phyloP scores from a whole-genome alignment of 2,329 filamentous ascomycete genomes.

The Colletotrichum aenigma region DNA sequence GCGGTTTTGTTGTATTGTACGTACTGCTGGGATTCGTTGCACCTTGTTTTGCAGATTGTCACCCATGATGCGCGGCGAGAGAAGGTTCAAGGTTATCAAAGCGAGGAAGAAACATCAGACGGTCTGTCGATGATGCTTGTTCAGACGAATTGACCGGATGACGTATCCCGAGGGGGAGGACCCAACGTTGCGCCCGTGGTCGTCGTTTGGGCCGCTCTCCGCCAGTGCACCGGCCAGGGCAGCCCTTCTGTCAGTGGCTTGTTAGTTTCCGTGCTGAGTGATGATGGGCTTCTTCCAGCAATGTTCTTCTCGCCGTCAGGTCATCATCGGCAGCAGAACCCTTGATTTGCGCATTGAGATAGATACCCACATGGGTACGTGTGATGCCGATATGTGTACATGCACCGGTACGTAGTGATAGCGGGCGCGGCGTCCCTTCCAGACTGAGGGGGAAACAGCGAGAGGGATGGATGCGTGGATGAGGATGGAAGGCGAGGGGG shows the following conservation, averaged over 20 bases:
- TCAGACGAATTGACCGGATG: conserved; percentile 5
- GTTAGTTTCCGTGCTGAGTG: not conserved
- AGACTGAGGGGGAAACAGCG: not conserved
- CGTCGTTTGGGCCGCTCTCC: not conserved
- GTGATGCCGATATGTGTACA: not conserved
- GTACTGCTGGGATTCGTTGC: not conserved
- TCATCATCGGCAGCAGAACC: not conserved
- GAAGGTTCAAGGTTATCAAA: not conserved
- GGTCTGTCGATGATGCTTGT: not conserved
- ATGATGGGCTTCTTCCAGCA: not conserved
- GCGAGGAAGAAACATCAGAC: not conserved
- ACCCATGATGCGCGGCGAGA: not conserved
- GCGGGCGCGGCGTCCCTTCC: not conserved
- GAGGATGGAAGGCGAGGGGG: not conserved
- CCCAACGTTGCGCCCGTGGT: not conserved
- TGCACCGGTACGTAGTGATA: not conserved
- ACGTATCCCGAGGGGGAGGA: not conserved
- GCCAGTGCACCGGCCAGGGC: not conserved
- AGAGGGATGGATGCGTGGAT: not conserved
- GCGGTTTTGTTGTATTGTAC: not conserved
- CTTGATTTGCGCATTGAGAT: not conserved
- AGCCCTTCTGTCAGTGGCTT: not conserved
- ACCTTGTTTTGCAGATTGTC: not conserved
- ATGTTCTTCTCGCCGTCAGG: not conserved
- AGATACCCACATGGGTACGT: not conserved